These are phyloP conservation scores for Penicillium maclennaniae DNA, from an alignment of 495 filamentous ascomycete species.

Conservation along the genomic window DNA sequence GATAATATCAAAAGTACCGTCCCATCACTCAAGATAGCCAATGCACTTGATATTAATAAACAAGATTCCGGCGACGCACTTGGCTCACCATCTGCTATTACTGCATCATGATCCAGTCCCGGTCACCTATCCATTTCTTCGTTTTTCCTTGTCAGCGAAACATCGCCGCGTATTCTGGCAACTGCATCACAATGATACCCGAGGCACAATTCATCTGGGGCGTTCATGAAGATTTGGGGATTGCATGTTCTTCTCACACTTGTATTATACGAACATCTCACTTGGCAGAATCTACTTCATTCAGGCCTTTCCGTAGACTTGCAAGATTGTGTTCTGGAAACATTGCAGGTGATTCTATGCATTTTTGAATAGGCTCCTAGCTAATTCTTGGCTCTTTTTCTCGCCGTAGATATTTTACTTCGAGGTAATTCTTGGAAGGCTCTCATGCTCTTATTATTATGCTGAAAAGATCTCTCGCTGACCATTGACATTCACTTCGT, in stretches of 20 bases:
- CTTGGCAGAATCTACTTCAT: neutral
- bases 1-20: slow-evolving; percentile 6
- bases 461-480: no score
- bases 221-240: slow-evolving; percentile 6
- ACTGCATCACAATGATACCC: slow-evolving; percentile 26
- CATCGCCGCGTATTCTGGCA: slow-evolving; percentile 3
- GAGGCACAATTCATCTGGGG: slow-evolving; percentile 14
- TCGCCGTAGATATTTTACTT: no score
- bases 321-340: neutral
- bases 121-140: slow-evolving; percentile 3
- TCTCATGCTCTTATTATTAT: no score
- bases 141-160: slow-evolving; percentile 3
- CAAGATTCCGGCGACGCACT: neutral
- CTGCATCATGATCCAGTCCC: slow-evolving; percentile 7
- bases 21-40: slow-evolving; percentile 1
- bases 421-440: no score
- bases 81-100: slow-evolving; percentile 2
- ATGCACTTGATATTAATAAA: neutral
- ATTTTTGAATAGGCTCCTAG: no score
- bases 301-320: neutral
- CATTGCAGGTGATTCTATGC: no score
- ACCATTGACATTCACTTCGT: no score
- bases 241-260: neutral
- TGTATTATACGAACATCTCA: slow-evolving; percentile 7
- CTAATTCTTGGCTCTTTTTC: no score